Evolutionary conservation across 345 rosid genomes (phyloP).

Genomic region (Psidium guajava): DNA sequence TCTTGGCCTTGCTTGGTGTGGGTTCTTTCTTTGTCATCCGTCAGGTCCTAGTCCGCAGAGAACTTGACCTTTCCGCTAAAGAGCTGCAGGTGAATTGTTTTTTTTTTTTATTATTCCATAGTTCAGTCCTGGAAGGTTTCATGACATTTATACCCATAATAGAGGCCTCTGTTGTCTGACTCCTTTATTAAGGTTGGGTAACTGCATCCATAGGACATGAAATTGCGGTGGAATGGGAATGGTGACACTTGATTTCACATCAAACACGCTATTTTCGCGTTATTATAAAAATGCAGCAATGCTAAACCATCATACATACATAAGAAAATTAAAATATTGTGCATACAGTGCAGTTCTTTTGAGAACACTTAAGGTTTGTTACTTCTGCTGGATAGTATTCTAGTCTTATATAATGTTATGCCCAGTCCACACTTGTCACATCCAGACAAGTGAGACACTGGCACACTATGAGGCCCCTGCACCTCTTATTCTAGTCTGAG

Average conservation of each 20-base stretch:
- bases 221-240: neutral
- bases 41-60: slow-evolving; percentile 92
- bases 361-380: neutral
- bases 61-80: slow-evolving; percentile 96
- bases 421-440: neutral
- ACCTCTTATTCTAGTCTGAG: neutral
- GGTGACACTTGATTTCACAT: neutral
- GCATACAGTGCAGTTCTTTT: neutral
- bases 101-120: neutral
- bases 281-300: neutral
- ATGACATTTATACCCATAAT: neutral
- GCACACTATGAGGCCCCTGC: neutral
- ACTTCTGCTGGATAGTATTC: neutral
- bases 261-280: neutral
- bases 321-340: neutral
- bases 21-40: slow-evolving; percentile 88
- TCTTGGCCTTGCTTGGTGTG: slow-evolving; percentile 73
- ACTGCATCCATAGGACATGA: neutral
- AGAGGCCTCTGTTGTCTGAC: neutral
- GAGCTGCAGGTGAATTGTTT: slow-evolving; percentile 58
- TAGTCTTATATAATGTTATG: neutral
- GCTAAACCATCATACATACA: neutral
- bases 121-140: neutral
- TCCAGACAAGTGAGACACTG: neutral
- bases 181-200: neutral